Evolutionary conservation across 441 rosid species (phyloP), one percentile per base, ranked within the genome.

Genomic region (Breynia disticha): DNA sequence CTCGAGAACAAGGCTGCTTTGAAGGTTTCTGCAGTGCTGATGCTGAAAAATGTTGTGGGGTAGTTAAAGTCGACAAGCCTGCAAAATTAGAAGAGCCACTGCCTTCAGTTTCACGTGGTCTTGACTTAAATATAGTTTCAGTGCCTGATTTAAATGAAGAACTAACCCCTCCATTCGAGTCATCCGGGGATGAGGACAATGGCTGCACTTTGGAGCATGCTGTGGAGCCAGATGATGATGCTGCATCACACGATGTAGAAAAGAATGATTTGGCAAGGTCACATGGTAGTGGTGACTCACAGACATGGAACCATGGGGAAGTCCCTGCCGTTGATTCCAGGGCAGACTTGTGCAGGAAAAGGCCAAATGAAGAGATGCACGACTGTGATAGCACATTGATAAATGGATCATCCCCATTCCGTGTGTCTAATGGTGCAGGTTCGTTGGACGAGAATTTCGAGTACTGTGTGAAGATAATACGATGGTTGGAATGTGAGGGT

Each of bases 91-190:
- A 66, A 66, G 73, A 76, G 48, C 69, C 68, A 41, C 15, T 78
- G 64, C 86, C 80, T 39, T 43, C 81, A 17, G 68, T 61, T 56
- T 77, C 84, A 1, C 81, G 68, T 56, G 87, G 74, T 59, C 85
- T 87, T 37, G 96, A 90, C 70, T 76, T 90, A 46, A 90, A 90
- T 71, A 67, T 79, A 65, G 88, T 76, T 55, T 87, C 87, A 2
- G 85, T 94, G 57, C 99, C 97, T 38, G 97, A 89, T 66, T 62
- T 94, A 74, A 94, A 94, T 44, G 99, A 84, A 71, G 99, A 85
- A 64, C 70, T 87, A 59, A 81, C 89, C 57, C 95, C 85, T 64
- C 90, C 79, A 48, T 79, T 67, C 59, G 96, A 87, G 44, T 89
- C 82, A 55, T 87, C 93, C 22, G 73, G 94, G 46, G 96, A 89